Conservation (phyloP, 768 basidiomycete species). For the Tubosaeta sp. region DNA sequence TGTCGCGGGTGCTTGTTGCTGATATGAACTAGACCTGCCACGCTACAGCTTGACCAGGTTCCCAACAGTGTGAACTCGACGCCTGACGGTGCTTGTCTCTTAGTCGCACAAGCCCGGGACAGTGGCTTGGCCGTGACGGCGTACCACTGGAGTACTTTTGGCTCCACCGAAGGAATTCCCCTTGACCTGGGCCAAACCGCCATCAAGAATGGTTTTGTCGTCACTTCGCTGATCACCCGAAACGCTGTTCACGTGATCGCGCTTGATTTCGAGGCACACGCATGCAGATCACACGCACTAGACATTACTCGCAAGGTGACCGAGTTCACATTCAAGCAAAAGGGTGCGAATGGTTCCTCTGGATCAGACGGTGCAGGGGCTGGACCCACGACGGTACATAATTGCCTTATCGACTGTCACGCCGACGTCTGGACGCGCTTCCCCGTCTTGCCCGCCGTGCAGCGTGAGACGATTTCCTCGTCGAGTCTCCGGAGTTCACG, state of each 20-base stretch:
- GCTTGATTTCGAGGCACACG: constrained; percentile 31
- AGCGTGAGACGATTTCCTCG: constrained; percentile 39
- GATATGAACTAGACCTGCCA: constrained; percentile 38
- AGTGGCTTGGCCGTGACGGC: constrained; percentile 28
- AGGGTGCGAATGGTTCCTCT: constrained; percentile 22
- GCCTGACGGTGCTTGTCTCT: constrained; percentile 52
- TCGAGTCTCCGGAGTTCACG: constrained; percentile 31
- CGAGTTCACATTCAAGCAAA: constrained; percentile 29
- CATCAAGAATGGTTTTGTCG: no score
- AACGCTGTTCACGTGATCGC: constrained; percentile 30
- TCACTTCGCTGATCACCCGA: no score
- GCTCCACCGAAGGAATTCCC: constrained; percentile 34
- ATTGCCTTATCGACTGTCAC: no score
- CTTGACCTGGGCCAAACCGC: no score
- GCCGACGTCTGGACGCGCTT: no score
- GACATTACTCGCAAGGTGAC: constrained; percentile 46
- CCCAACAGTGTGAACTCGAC: constrained; percentile 38
- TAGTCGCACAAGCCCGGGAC: constrained; percentile 29
- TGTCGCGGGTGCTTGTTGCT: constrained; percentile 26
- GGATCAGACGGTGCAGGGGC: constrained; percentile 1
- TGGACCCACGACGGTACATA: constrained; percentile 13
- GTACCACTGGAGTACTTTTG: constrained; percentile 58
- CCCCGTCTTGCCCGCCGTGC: constrained; percentile 45
- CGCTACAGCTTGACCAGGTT: constrained; percentile 34
- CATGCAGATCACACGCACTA: constrained; percentile 41